Conservation (phyloP, 352 stramenopile species). For the Globisporangium acanthophoron region DNA sequence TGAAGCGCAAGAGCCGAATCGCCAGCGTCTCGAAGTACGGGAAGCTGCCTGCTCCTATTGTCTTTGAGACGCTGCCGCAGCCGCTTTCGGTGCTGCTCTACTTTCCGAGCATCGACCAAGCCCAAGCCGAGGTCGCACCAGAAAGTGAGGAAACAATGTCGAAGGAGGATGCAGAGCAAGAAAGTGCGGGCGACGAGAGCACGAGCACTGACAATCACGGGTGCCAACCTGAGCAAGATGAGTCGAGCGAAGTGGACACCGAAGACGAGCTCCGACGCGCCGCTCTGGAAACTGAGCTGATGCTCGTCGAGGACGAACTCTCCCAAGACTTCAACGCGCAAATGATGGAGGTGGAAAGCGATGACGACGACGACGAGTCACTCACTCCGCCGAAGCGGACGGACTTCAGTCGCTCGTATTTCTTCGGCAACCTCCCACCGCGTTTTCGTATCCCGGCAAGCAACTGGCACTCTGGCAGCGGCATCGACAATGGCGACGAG, state of each 20-base stretch:
- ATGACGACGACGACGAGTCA: constrained; percentile 43
- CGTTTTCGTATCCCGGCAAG: constrained; percentile 36
- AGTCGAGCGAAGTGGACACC: background rate
- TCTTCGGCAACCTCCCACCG: constrained; percentile 57
- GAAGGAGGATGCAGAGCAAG: constrained; percentile 11
- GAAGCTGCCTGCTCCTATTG: constrained; percentile 36
- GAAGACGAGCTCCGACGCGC: constrained; percentile 10
- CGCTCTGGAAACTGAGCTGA: constrained; percentile 21
- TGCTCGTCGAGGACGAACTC: constrained; percentile 30
- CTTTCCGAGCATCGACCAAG: constrained; percentile 18
- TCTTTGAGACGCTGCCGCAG: constrained; percentile 35
- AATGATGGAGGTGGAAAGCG: constrained; percentile 26
- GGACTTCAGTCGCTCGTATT: constrained; percentile 66
- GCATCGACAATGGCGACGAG: constrained; percentile 68
- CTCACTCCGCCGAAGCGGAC: constrained; percentile 48
- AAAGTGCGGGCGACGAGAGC: constrained; percentile 5
- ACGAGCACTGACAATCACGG: background rate
- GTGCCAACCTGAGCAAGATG: background rate
- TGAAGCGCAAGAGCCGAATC: constrained; percentile 35
- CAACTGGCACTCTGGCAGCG: constrained; percentile 49
- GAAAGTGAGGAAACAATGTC: constrained; percentile 13
- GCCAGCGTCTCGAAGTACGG: constrained; percentile 33
- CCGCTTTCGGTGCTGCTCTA: constrained; percentile 24
- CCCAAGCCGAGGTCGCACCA: constrained; percentile 3
- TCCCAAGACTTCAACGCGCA: constrained; percentile 22